Percentiles rank a stretch among this genome's conserved stretches.
These are phyloP conservation scores for Talaromyces atroroseus DNA, from an alignment of 2,329 filamentous ascomycete genomes.

Conservation along the genomic window DNA sequence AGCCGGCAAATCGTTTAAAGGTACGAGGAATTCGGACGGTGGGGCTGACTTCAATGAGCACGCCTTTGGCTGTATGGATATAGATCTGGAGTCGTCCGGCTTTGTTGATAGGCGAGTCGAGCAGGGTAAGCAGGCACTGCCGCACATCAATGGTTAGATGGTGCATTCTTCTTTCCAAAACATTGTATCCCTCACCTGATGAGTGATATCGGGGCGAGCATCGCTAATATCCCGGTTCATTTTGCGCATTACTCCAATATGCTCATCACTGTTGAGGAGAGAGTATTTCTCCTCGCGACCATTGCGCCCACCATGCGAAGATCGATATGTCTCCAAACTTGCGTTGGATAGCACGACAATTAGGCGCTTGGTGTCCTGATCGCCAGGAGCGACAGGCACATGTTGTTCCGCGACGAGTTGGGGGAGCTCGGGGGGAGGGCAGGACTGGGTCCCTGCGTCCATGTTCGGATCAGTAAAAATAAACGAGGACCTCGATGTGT, in stretches of 20 bases:
- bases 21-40: conserved; percentile 95
- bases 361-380: conserved; percentile 85
- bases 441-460: conserved; percentile 76
- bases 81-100: conserved; percentile 96
- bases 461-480: conserved; percentile 9
- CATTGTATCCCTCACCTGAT: conserved; percentile 64
- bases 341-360: conserved; percentile 97
- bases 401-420: conserved; percentile 92
- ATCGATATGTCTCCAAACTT: conserved; percentile 95
- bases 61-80: conserved; percentile 95
- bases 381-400: conserved; percentile 71
- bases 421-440: conserved; percentile 84
- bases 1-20: conserved; percentile 95
- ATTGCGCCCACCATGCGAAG: conserved; percentile 65
- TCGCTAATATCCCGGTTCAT: conserved; percentile 99
- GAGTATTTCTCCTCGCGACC: conserved; percentile 90
- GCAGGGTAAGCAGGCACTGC: conserved; percentile 90
- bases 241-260: conserved; percentile 98
- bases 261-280: conserved; percentile 95
- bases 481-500: conserved; percentile 4
- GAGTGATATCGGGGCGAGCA: conserved; percentile 93
- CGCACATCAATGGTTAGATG: conserved; percentile 9
- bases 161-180: neutral
- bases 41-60: conserved; percentile 96
- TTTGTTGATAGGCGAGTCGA: conserved; percentile 98